Base-by-base conservation (phyloP, 768 basidiomycete species). In the Thelephora aurantiotincta region DNA sequence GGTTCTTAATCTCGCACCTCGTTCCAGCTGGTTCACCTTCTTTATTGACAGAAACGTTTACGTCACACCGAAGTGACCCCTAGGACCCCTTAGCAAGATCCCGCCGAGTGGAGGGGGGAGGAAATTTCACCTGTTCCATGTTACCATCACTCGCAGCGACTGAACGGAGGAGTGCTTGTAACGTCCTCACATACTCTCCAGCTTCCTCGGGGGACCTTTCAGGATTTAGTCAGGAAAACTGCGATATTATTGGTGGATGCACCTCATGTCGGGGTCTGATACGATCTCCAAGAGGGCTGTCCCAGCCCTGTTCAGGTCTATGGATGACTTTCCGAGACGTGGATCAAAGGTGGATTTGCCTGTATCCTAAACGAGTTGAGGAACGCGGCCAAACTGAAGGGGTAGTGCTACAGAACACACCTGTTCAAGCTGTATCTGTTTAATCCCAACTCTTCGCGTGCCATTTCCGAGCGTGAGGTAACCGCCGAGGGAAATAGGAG, bases 391-490 rank as follows among this genome's bases (percentile, higher is more conserved):
- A 41, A 41, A 18, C 9, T 2, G 16, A 41, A 14, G 38, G 9
- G 4, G 16, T 5, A 22, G n/a, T 23, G 2, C 6, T 23, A 33
- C 11, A 37, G 18, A n/a, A 55, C 66, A 48, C 34, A 90, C 91
- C 74, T 97, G 94, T 64, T 99, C 96, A 0, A 98, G 72, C 57
- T 98, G 96, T 35, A 99, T 77, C 62, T 98, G 96, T 46, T 88
- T 81, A 47, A 99, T 86, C 13, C 92, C 70, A n/a, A 97, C 80
- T 5, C 61, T 52, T 56, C 66, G 46, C 46, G 62, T 63, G 6
- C 52, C 58, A 34, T 63, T 65, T 2, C 69, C 58, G 26, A 82
- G 63, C 7, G 58, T 54, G 13, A 96, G 60, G 19, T 63, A 52
- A 2, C 93, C 93, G 41, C 74, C 71, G 2, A 63, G 72, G 0